Evolutionary conservation across 805 yeast species (phyloP), one percentile per base, ranked within the genome.

Genomic region (Metschnikowia anglica): DNA sequence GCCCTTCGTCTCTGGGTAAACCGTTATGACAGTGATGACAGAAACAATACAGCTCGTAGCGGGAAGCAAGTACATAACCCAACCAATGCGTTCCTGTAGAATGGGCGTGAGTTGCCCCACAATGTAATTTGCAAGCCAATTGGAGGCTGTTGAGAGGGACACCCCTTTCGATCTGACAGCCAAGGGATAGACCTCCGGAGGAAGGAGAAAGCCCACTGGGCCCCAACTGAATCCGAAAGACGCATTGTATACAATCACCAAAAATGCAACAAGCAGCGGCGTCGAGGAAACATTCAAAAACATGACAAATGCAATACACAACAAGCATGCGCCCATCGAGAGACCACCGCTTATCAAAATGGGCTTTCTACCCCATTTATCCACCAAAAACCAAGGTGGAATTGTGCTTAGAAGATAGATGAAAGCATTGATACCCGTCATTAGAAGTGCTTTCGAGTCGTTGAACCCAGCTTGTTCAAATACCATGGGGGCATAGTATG

Each of bases 401-500:
- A 71, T 60, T 2, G 76, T 71, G 34, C 68, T 62, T 21, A 60
- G 49, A 21, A 70, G 58, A 49, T 70, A 70, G 5, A 71, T 65
- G 19, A 68, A 43, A 11, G 67, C 65, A 42, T 70, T 70, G 40
- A 71, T 58, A 8, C 74, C 76, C 3, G 76, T 70, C 74, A 71
- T 69, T 17, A 71, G 50, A 29, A 71, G 55, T 1, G 75, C 74
- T 39, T 64, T 60, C 28, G 70, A 59, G 47, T 70, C 64, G 46
- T 59, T 68, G 55, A 70, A 70, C 8, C 76, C 76, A 1, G 76
- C 76, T 24, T 66, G 60, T 44, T 70, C 72, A 50, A 75, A 78
- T 36, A 79, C 76, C 55, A 76, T 66, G 4, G 81, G 80, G 0
- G 83, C 81, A 49, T 79, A 80, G 54, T 77, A 79, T 0, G 79